Evolutionary conservation across 805 yeast genomes (phyloP), one percentile per base, ranked within the genome.

Genomic region (Saturnispora quitensis): DNA sequence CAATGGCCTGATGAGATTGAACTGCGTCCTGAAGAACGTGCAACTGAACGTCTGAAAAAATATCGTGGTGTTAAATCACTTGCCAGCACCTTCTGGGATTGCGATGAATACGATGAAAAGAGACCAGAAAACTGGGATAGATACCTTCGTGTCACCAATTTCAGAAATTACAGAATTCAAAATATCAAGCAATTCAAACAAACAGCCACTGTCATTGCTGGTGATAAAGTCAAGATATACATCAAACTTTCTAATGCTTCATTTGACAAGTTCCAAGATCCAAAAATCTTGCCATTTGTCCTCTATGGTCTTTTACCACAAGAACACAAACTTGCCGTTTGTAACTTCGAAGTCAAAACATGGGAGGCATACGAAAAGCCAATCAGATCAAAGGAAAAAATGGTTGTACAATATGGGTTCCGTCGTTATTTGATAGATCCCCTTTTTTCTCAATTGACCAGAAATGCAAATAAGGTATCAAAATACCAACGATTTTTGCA

Each of bases 1-100:
- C 96, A 90, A 60, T 93, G 89, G 73, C 98, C 98, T 0, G 99
- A 93, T 68, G 99, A 93, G 69, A 70, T 91, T 51, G 98, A 93
- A 66, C 70, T 93, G 43, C 77, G 75, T 45, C 97, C 97, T 31
- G 64, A 68, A 5, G 90, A 78, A 57, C 76, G 85, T 5, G 98
- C 87, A 9, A 77, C 77, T 60, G 89, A 89, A 56, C 77, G 88
- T 56, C 73, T 93, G 52, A 68, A 74, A 31, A 78, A 89, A 55
- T 91, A 89, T 68, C 78, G 97, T 67, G 98, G 98, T 54, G 77
- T 90, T 57, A 87, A 88, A 67, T 86, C 86, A 36, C 69, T 95
- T 55, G 81, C 85, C 48, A 81, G 83, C 53, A 81, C 93, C 57
- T 75, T 78, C 40, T 91, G 99, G 99, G 89, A 89, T 60, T 78